Evolutionary conservation across 495 filamentous ascomycete genomes (phyloP), one percentile per base, ranked within the genome.

Genomic region (Alectoria sarmentosa): DNA sequence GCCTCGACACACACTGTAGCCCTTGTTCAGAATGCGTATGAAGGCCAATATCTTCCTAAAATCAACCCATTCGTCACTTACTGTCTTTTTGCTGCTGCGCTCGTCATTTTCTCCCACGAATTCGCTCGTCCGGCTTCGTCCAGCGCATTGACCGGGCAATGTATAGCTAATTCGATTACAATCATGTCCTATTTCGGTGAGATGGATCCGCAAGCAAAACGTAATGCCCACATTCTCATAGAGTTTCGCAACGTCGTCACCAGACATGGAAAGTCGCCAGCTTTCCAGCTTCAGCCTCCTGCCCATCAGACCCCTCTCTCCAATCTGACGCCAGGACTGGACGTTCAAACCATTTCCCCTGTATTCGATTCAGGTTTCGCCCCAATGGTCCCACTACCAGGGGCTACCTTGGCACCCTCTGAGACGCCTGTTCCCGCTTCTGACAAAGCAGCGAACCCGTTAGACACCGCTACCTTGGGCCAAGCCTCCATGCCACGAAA

Each of bases 61-160:
- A 78, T 88, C 34, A 83, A 90, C 57, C 87, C 88, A 1, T 88
- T 89, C 62, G 73, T 89, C 66, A 85, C 89, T 64, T 88, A 90
- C 69, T 88, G 87, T 54, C 82, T 89, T 59, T 90, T 91, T 71
- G 83, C 88, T 41, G 86, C 87, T 4, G 86, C 86, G 4, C 77
- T 90, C 6, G 80, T 90, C 14, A 76, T 90, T 4, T 78, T 87
- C 37, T 82, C 86, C 60, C 88, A 88, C 61, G 86, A 88, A 68
- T 90, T 90, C 67, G 83, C 86, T 5, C 80, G 78, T 32, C 79
- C 89, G 32, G 52, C 52, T 34, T 87, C 85, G 69, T 78, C 77
- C 60, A 80, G 84, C 26, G 74, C 82, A 8, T 78, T 80, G 1
- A 79, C 86, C 9, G 78, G 79, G 46, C 73, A 75, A 42, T 83